A percentile compares a stretch with the other conserved stretches of the same genome.
Evolutionary conservation across 345 rosid species (phyloP).

Genomic region (Euphorbia pulcherrima): DNA sequence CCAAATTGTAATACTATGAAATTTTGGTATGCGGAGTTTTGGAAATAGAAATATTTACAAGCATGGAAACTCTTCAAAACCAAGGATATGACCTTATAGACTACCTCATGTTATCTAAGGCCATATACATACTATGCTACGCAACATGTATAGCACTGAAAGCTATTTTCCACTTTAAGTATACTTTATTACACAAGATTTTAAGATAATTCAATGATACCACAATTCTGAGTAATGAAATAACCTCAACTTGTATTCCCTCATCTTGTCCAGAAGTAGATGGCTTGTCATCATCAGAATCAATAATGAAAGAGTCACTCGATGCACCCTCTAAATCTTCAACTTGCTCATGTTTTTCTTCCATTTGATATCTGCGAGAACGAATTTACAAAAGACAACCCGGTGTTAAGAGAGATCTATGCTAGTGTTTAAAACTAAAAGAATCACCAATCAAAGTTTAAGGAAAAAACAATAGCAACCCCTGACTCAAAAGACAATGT

Average conservation of each 20-base stretch:
- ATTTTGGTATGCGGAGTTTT: too few relatives aligned
- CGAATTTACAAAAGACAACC: conserved; percentile 12
- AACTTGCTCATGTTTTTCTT: conserved; percentile 37
- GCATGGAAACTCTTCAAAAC: too few relatives aligned
- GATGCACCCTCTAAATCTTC: conserved; percentile 44
- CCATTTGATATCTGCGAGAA: conserved; percentile 31
- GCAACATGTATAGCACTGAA: not conserved
- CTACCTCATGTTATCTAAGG: not conserved
- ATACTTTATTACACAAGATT: not conserved
- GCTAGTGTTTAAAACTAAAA: not conserved
- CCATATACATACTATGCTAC: not conserved
- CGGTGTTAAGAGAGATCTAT: not conserved
- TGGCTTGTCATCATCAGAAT: conserved; percentile 50
- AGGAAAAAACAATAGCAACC: not conserved
- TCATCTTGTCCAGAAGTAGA: conserved; percentile 50
- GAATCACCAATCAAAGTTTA: too few relatives aligned
- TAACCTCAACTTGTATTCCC: conserved; percentile 53
- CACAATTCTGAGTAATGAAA: not conserved
- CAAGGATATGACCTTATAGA: too few relatives aligned
- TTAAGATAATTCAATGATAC: not conserved
- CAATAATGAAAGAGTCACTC: conserved; percentile 49
- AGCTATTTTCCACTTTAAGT: not conserved
- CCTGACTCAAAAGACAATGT: not conserved
- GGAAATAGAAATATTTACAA: too few relatives aligned
- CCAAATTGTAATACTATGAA: too few relatives aligned